Percentiles rank a stretch among this genome's conserved stretches.
phyloP scores from a whole-genome alignment of 1,139 yeast genomes.

The Geotrichum australiense region DNA sequence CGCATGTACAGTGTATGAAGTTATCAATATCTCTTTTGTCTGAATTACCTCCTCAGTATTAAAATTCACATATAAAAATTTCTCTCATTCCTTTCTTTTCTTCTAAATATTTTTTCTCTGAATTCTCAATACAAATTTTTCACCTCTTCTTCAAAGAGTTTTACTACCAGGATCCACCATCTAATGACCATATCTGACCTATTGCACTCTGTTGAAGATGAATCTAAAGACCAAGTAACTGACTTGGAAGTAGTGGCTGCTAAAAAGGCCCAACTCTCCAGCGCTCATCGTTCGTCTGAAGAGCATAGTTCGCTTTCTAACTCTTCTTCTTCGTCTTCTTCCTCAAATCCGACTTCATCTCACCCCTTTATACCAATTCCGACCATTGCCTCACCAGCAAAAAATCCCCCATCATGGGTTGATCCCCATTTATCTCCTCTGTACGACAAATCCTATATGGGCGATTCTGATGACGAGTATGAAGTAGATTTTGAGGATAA shows the following conservation, averaged over 20 bases:
- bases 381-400: neutral
- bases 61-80: neutral
- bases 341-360: neutral
- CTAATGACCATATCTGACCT: neutral
- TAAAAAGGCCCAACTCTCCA: too few relatives aligned
- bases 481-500: slow-evolving; percentile 15
- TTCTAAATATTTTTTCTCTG: neutral
- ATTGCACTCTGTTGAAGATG: neutral
- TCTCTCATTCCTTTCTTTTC: neutral
- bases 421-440: slow-evolving; percentile 9
- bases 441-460: slow-evolving; percentile 7
- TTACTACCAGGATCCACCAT: too few relatives aligned
- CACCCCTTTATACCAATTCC: slow-evolving; percentile 2
- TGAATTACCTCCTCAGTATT: too few relatives aligned
- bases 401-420: too few relatives aligned
- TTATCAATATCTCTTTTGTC: too few relatives aligned
- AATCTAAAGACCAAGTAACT: slow-evolving; percentile 7
- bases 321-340: neutral
- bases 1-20: too few relatives aligned
- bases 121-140: too few relatives aligned
- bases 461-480: slow-evolving; percentile 10
- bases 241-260: slow-evolving; percentile 3
- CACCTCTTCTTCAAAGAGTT: too few relatives aligned
- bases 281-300: too few relatives aligned
- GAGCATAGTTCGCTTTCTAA: too few relatives aligned